Conservation (phyloP, 2,329 filamentous ascomycete genomes). For the Aspergillus fumigatus region DNA sequence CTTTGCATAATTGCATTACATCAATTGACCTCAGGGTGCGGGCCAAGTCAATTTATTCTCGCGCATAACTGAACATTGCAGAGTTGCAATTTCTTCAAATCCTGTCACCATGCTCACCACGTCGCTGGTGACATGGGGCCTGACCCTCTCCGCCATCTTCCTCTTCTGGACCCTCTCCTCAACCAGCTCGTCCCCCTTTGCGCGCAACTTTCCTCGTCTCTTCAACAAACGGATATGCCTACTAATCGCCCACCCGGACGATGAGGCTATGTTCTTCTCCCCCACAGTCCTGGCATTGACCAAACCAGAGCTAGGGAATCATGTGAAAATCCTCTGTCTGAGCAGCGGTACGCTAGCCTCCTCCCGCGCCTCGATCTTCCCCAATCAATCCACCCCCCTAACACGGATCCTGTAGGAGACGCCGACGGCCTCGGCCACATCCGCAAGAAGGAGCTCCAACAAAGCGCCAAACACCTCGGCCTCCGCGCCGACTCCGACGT, state of each 20-base stretch:
- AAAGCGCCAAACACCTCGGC: constrained; percentile 73
- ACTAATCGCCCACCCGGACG: constrained; percentile 93
- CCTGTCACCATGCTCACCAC: constrained; percentile 12
- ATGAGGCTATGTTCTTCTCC: constrained; percentile 99
- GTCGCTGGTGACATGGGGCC: constrained; percentile 25
- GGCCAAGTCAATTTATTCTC: background rate
- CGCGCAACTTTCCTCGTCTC: constrained; percentile 53
- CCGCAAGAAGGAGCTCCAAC: constrained; percentile 75
- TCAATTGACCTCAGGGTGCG: background rate
- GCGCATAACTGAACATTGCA: background rate
- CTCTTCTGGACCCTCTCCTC: constrained; percentile 41
- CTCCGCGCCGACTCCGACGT: constrained; percentile 72
- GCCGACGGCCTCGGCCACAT: constrained; percentile 82
- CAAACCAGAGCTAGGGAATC: constrained; percentile 73
- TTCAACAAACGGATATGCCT: constrained; percentile 83
- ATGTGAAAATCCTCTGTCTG: constrained; percentile 89
- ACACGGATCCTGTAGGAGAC: constrained; percentile 52
- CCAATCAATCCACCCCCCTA: background rate
- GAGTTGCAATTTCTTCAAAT: background rate
- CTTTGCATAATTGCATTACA: background rate
- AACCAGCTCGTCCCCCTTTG: constrained; percentile 37
- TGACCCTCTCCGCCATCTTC: constrained; percentile 39
- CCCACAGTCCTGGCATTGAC: constrained; percentile 84
- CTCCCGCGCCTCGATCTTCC: background rate
- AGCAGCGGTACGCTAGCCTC: constrained; percentile 61